Evolutionary conservation across 2,329 filamentous ascomycete species (phyloP).

Genomic region (Paramyrothecium roridum): DNA sequence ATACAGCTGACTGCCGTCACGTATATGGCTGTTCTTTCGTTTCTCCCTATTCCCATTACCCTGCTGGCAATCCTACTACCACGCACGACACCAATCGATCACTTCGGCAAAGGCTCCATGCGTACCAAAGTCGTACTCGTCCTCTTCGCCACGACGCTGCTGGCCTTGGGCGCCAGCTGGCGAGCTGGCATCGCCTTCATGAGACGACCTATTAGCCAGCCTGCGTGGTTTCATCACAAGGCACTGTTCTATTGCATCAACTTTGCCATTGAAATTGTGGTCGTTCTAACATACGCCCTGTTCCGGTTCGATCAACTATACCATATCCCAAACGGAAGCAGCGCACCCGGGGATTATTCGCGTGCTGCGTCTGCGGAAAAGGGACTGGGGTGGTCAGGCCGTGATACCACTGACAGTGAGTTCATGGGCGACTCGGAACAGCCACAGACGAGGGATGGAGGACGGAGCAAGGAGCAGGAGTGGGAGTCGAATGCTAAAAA

Average conservation of each 20-base stretch:
- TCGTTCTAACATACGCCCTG: slow-evolving; percentile 64
- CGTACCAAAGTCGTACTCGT: slow-evolving; percentile 65
- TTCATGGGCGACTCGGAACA: slow-evolving; percentile 20
- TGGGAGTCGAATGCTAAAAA: slow-evolving; percentile 16
- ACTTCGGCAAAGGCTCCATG: slow-evolving; percentile 61
- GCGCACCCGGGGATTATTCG: slow-evolving; percentile 50
- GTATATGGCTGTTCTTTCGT: slow-evolving; percentile 55
- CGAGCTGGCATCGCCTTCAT: slow-evolving; percentile 58
- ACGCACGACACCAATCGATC: slow-evolving; percentile 41
- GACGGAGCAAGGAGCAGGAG: slow-evolving; percentile 11
- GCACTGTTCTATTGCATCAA: slow-evolving; percentile 78
- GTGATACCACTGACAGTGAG: slow-evolving; percentile 17
- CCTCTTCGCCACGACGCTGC: slow-evolving; percentile 52
- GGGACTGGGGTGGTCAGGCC: slow-evolving; percentile 8
- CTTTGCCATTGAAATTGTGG: slow-evolving; percentile 69
- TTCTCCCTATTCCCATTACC: slow-evolving; percentile 58
- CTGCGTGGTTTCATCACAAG: slow-evolving; percentile 69
- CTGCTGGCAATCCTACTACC: slow-evolving; percentile 47
- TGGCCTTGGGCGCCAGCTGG: slow-evolving; percentile 69
- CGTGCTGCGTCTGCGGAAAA: slow-evolving; percentile 5
- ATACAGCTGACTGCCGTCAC: slow-evolving; percentile 66
- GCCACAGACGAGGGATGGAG: slow-evolving; percentile 11
- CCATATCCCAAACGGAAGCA: slow-evolving; percentile 68
- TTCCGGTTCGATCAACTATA: slow-evolving; percentile 73
- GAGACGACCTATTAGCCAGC: slow-evolving; percentile 43